phyloP scores from a whole-genome alignment of 148 eudicot genomes.

The Rhododendron williamsianum region DNA sequence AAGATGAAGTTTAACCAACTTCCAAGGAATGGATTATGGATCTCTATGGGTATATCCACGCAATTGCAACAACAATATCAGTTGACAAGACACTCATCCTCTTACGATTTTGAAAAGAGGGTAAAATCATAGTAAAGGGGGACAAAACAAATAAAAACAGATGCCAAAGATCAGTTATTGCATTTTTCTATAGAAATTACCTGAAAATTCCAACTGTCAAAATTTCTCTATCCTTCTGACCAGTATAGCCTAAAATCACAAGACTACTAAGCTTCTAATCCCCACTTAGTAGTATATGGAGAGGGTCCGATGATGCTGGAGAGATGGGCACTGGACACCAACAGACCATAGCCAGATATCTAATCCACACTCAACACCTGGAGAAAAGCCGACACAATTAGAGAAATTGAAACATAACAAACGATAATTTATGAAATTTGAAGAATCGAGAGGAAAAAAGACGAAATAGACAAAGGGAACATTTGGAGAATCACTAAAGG shows the following conservation, averaged over 20 bases:
- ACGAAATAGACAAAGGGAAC: not conserved
- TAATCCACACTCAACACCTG: conserved; percentile 79
- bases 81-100: not conserved
- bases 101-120: not conserved
- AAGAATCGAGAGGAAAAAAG: not conserved
- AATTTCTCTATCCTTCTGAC: conserved; percentile 15
- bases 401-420: not conserved
- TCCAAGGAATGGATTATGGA: not conserved
- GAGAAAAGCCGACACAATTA: conserved; percentile 4
- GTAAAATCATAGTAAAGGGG: not conserved
- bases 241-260: conserved; percentile 4
- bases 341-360: conserved; percentile 90
- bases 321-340: conserved; percentile 61
- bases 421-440: not conserved
- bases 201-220: not conserved
- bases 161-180: not conserved
- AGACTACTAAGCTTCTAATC: conserved; percentile 7
- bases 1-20: not conserved
- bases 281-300: conserved; percentile 59
- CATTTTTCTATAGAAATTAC: not conserved
- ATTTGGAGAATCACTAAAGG: not conserved
- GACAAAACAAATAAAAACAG: not conserved
- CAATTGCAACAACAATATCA: not conserved
- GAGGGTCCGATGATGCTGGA: conserved; percentile 68
- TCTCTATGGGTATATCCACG: not conserved